Base-by-base conservation (phyloP, 768 basidiomycete genomes). In the Pholiota microspora region DNA sequence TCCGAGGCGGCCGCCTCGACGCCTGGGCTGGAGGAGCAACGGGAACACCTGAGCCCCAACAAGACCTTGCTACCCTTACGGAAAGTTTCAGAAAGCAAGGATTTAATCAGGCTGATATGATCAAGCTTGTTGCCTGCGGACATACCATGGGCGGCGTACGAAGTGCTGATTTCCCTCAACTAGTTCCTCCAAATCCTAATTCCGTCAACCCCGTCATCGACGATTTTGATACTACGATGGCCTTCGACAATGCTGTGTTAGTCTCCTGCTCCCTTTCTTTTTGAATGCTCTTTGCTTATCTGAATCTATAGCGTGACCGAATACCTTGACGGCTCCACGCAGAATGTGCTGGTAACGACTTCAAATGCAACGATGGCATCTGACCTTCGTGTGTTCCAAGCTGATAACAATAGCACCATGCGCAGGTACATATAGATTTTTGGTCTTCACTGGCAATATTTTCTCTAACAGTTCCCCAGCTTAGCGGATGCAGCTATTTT, bases 1-100 rank as follows among this genome's bases (percentile, higher is more conserved):
- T 88, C 64, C 85, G 86, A 7, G 73, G 80, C 2, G 71, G 80
- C 56, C 88, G 90, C 65, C 76, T 80, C 56, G 61, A 69, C 46
- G 57, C 55, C 13, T 63, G 59, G 59, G 25, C 32, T 9, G 59
- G 40, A 4, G 62, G 62, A 13, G 54, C n/a, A 42, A 59, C 55
- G 4, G 77, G 77, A 10, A 75, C 76, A 15, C 81, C 81, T 2
- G 64, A 76, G 38, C 76, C 79, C 0, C 68, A 75, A 21, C 66
- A 79, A 38, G 67, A 70, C 52, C 60, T 80, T 10, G 61, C 71
- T 15, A 72, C 71, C 0, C 71, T 75, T 48, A 71, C 63, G 15
- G 67, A 70, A 28, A 71, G 63, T 34, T 81, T 81, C 63, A 60
- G 69, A 6, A 71, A 71, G 7, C 68, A 72, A 59, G 80, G 79